Evolutionary conservation across 1,284 basidiomycete species (phyloP), one percentile per base, ranked within the genome.

Genomic region (Ustilago bromivora): DNA sequence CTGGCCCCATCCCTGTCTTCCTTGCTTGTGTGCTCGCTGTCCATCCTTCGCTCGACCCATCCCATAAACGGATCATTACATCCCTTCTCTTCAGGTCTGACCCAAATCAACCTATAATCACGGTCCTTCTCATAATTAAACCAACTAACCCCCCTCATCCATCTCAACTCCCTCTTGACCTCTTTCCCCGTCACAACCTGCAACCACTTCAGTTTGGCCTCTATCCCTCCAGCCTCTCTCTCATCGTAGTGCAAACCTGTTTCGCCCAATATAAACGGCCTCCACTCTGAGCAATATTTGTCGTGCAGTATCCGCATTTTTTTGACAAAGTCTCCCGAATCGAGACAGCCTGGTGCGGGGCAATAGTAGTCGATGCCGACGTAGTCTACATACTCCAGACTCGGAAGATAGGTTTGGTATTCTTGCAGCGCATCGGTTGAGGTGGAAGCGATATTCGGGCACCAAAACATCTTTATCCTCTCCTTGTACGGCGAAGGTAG

Each of bases 111-210:
- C 4, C 72, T 41, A 51, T 75, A 75, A 40, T 75, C 67, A 0
- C 68, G 17, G 51, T 76, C 73, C 65, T 76, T 76, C 32, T 76
- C 62, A 19, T 76, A 75, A n/a, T 75, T 75, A 54, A 75, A 75
- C 72, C 72, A 75, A 28, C 54, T 64, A 15, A 75, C 32, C 0
- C 63, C 72, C 0, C 19, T 15, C 64, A 75, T 63, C 31, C 57
- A 46, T 34, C 28, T 32, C 43, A 75, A 47, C 15, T 53, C 51
- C 4, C 13, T 43, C 46, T 40, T 62, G 17, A 47, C 53, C 28
- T 75, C 52, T 7, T 12, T 52, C 5, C 63, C 47, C 19, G 68
- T 75, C 0, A 75, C 58, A 17, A 52, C 35, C 0, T 66, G 36
- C 23, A 75, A 52, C 72, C 72, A 75, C 17, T 13, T 41, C 19